phyloP scores from a whole-genome alignment of 305 asterid species.

The Solanum hybrid region DNA sequence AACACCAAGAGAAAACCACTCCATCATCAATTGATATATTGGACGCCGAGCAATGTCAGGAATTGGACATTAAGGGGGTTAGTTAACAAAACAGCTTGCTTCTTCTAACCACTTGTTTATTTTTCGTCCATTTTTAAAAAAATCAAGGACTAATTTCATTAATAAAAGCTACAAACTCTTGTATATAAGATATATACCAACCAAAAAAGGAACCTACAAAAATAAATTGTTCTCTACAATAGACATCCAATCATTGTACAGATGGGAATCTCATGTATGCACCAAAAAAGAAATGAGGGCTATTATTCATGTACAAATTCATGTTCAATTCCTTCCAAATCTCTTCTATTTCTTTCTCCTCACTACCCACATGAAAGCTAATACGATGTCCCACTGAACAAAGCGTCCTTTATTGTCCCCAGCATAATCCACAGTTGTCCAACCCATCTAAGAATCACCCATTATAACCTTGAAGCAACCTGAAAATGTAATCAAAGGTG shows the following conservation, averaged over 20 bases:
- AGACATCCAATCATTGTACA: background rate
- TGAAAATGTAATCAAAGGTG: background rate
- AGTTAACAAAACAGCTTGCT: conserved; percentile 15
- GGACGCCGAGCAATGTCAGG: conserved; percentile 25
- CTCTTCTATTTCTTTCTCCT: background rate
- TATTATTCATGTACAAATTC: background rate
- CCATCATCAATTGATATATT: conserved; percentile 48
- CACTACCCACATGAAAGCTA: background rate
- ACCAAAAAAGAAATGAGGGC: background rate
- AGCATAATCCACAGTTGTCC: background rate
- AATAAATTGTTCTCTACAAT: background rate
- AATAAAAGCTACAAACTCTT: background rate
- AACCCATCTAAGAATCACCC: background rate
- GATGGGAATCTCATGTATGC: background rate
- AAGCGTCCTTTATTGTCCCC: background rate
- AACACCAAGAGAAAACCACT: conserved; percentile 21
- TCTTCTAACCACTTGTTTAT: background rate
- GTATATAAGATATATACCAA: background rate
- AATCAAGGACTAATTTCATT: background rate
- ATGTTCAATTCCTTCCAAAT: background rate
- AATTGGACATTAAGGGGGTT: conserved; percentile 60
- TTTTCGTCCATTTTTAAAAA: background rate
- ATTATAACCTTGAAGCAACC: background rate
- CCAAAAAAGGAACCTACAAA: background rate
- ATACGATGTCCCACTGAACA: background rate